These are phyloP conservation scores for Ettlia oleoabundans DNA, from an alignment of 139 green algal species.

Conservation along the genomic window DNA sequence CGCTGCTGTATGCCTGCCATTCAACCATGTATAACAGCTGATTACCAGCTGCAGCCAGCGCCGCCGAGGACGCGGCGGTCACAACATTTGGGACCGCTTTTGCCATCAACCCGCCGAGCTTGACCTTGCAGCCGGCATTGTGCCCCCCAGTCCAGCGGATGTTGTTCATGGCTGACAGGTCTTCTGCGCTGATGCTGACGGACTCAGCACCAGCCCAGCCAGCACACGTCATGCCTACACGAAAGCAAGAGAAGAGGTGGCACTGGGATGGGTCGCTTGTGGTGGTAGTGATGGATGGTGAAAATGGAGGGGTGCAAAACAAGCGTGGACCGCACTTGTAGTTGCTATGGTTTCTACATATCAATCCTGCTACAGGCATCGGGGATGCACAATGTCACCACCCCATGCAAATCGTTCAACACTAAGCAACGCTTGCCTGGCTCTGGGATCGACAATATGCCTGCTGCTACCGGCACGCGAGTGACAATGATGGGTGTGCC, in stretches of 20 bases:
- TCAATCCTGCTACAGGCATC: not conserved
- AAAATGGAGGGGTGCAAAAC: no score
- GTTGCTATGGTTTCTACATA: no score
- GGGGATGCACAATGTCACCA: not conserved
- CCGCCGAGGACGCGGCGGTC: not conserved
- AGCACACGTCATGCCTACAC: not conserved
- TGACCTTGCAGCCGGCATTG: no score
- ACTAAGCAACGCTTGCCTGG: not conserved
- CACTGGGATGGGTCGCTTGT: no score
- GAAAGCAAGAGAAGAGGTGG: no score
- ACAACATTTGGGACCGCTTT: no score
- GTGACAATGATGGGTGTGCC: not conserved
- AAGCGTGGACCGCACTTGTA: no score
- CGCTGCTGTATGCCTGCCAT: not conserved
- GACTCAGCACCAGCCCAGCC: constrained; percentile 3
- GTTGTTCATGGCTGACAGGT: constrained; percentile 2
- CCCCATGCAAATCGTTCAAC: not conserved
- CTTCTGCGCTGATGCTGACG: not conserved
- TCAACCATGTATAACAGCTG: not conserved
- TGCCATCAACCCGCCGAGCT: no score
- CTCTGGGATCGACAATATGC: not conserved
- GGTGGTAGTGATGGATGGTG: no score
- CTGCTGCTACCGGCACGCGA: constrained; percentile 12
- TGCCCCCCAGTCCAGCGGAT: constrained; percentile 9
- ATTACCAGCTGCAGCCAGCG: not conserved